Evolutionary conservation across 2,329 filamentous ascomycete genomes (phyloP).

Genomic region (Scedosporium boydii): DNA sequence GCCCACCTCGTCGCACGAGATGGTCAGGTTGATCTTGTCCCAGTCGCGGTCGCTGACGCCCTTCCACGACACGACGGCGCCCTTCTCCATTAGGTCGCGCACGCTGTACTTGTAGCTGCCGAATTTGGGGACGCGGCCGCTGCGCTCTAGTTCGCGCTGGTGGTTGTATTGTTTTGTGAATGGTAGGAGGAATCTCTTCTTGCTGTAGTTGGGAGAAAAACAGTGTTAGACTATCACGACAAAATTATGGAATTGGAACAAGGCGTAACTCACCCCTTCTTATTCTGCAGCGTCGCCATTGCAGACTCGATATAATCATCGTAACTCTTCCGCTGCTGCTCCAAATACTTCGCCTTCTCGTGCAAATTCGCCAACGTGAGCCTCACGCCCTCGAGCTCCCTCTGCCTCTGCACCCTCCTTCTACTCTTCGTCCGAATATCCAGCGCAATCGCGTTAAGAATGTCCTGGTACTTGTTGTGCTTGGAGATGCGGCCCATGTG

Average conservation of each 20-base stretch:
- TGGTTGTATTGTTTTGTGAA: constrained; percentile 99
- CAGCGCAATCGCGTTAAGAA: constrained; percentile 93
- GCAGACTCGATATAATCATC: constrained; percentile 99
- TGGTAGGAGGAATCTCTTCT: constrained; percentile 87
- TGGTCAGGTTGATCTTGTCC: constrained; percentile 88
- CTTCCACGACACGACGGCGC: constrained; percentile 85
- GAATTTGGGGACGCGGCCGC: constrained; percentile 91
- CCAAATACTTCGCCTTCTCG: constrained; percentile 83
- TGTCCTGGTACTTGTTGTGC: constrained; percentile 89
- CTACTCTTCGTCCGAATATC: constrained; percentile 97
- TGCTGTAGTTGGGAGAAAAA: constrained; percentile 29
- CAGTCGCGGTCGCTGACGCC: constrained; percentile 76
- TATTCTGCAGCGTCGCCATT: constrained; percentile 93
- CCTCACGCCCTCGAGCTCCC: constrained; percentile 77
- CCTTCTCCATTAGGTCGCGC: constrained; percentile 80
- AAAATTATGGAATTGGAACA: no score
- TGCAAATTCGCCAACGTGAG: constrained; percentile 66
- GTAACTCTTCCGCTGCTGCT: constrained; percentile 93
- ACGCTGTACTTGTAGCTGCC: constrained; percentile 97
- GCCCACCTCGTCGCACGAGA: constrained; percentile 87
- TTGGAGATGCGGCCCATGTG: constrained; percentile 78
- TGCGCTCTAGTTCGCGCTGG: constrained; percentile 86
- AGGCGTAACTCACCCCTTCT: constrained; percentile 69
- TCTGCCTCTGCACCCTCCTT: constrained; percentile 79
- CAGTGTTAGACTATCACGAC: no score